Base-by-base conservation (phyloP, 768 basidiomycete genomes). In the Termitomyces sp. region DNA sequence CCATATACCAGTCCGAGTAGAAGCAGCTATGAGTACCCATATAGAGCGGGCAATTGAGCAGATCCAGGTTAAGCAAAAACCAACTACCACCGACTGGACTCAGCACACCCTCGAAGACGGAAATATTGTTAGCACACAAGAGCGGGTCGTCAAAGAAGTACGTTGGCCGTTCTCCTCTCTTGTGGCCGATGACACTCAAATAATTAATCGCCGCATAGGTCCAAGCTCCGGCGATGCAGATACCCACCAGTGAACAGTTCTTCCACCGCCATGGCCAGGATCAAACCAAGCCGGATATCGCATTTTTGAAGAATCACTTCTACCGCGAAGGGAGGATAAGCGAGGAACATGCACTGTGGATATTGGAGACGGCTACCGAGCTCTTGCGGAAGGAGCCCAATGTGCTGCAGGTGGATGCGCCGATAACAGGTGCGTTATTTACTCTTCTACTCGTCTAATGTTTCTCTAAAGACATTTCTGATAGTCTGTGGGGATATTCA, bases 301-400 rank as follows among this genome's bases (percentile, higher is more conserved):
- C 91, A 28, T 98, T 94, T 72, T 80, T 99, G 60, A 99, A 98
- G 78, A 98, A 98, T 66, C 97, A 99, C 74, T 98, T 99, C 69
- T 98, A 98, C 72, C 84, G 97, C 35, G 96, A 98, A 70, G 96
- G 96, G 0, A 79, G 95, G 50, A 63, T 98, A 63, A 94, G 86
- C 17, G 96, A 98, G 70, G 92, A 95, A 44, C 94, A 98, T 70
- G 97, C 97, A 3, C 68, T 97, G 60, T 97, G 87, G 79, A 98
- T 99, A 67, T 74, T 99, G 62, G 83, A 90, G 60, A 89, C 86
- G 72, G 90, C 83, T n/a, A 87, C 89, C 0, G 90, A 93, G 61
- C 61, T 98, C 21, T 76, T 99, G 65, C 82, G 82, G 60, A 73
- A 80, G 48, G 97, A 99, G 74, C 83, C 89, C 14, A 98, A 98